Evolutionary conservation across 306 rosid species (phyloP).

Genomic region (Fragaria vesca): DNA sequence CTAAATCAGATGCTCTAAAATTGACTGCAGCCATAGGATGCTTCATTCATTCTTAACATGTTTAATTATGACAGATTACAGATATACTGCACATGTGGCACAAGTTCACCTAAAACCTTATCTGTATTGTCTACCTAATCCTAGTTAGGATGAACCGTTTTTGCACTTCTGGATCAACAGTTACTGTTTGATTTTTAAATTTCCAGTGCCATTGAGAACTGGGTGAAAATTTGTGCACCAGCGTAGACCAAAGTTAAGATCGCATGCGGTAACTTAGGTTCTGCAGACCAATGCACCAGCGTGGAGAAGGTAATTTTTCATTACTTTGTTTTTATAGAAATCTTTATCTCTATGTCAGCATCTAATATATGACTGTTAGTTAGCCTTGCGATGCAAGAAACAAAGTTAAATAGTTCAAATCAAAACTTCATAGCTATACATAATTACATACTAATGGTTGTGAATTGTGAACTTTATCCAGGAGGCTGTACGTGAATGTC

Average conservation of each 20-base stretch:
- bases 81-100: background rate
- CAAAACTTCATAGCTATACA: background rate
- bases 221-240: slow-evolving; percentile 80
- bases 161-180: background rate
- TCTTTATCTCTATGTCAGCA: background rate
- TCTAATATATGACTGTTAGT: background rate
- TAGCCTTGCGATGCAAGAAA: background rate
- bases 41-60: background rate
- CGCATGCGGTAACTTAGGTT: slow-evolving; percentile 33
- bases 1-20: slow-evolving; percentile 1
- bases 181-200: background rate
- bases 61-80: background rate
- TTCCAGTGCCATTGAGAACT: slow-evolving; percentile 81
- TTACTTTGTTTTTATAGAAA: background rate
- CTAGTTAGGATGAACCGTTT: background rate
- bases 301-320: slow-evolving; percentile 63
- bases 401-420: background rate
- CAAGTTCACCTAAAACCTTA: background rate
- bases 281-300: slow-evolving; percentile 67
- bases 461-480: slow-evolving; percentile 32
- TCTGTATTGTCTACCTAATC: background rate
- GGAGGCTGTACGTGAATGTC: slow-evolving; percentile 87
- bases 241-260: slow-evolving; percentile 62
- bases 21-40: background rate
- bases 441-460: background rate